Percentiles rank a stretch among this genome's conserved stretches.
Conservation (phyloP, 2,329 filamentous ascomycete species). For the Furcasterigmium furcatum region DNA sequence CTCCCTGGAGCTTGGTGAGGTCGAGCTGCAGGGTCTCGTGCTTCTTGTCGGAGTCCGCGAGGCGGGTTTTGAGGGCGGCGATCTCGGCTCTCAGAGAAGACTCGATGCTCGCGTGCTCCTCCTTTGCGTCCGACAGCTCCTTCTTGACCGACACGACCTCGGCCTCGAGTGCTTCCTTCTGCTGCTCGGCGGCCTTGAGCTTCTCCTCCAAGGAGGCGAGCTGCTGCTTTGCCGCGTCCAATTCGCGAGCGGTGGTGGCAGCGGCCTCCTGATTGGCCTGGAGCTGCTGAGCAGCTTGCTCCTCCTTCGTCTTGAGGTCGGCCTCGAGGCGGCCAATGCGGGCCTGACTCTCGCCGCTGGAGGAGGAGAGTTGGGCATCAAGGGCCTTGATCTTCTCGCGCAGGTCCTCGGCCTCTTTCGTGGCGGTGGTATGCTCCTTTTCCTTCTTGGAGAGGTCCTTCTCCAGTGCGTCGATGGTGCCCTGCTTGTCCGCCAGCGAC, state of each 20-base stretch:
- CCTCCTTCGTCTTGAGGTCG: constrained; percentile 24
- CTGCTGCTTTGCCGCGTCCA: constrained; percentile 18
- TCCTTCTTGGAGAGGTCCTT: constrained; percentile 31
- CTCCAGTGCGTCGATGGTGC: constrained; percentile 28
- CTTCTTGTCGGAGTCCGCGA: constrained; percentile 27
- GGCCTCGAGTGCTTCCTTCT: constrained; percentile 23
- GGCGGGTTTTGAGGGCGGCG: constrained; percentile 25
- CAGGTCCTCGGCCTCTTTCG: constrained; percentile 32
- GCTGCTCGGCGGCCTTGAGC: constrained; percentile 16
- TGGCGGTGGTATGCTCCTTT: constrained; percentile 27
- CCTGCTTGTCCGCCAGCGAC: constrained; percentile 33
- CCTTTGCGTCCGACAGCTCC: constrained; percentile 26
- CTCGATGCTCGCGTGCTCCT: constrained; percentile 30
- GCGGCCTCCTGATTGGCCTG: constrained; percentile 20
- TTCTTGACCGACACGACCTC: constrained; percentile 28
- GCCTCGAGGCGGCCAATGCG: constrained; percentile 28
- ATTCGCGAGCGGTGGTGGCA: constrained; percentile 13
- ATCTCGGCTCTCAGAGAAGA: constrained; percentile 24
- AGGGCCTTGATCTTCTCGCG: constrained; percentile 34
- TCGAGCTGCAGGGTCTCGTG: constrained; percentile 25
- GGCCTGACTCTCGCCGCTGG: constrained; percentile 26
- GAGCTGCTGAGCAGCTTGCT: too few species aligned
- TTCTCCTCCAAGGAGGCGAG: constrained; percentile 25
- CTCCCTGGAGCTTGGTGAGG: constrained; percentile 23
- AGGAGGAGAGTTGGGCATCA: constrained; percentile 21